Conservation (phyloP, 495 filamentous ascomycete genomes). For the Cryomyces minteri region DNA sequence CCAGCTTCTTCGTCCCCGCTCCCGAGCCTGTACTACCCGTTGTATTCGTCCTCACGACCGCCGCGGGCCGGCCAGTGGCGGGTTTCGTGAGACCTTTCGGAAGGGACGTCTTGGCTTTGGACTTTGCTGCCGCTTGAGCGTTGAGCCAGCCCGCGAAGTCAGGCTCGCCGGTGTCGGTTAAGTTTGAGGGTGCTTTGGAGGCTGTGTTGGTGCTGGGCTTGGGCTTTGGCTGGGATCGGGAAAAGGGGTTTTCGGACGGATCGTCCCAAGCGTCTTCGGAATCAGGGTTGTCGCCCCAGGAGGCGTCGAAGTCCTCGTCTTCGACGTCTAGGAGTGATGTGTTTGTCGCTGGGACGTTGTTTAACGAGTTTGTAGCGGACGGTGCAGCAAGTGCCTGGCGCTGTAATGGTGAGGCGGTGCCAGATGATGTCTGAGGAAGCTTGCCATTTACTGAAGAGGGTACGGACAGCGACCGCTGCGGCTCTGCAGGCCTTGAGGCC, state of each 20-base stretch:
- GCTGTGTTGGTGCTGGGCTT: constrained; percentile 13
- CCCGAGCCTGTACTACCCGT: constrained; percentile 13
- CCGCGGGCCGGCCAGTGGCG: constrained; percentile 7
- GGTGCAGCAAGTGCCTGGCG: constrained; percentile 1
- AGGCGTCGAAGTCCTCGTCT: constrained; percentile 33
- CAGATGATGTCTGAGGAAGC: not conserved
- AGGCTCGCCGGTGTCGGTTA: constrained; percentile 52
- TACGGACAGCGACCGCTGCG: constrained; percentile 4
- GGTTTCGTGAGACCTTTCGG: constrained; percentile 60
- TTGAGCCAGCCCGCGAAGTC: constrained; percentile 91
- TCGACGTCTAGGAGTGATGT: constrained; percentile 22
- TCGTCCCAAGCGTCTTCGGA: constrained; percentile 23
- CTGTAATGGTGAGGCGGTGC: not conserved
- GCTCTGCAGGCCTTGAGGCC: constrained; percentile 8
- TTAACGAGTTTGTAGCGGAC: not conserved
- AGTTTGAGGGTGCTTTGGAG: constrained; percentile 26
- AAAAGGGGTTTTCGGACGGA: constrained; percentile 5
- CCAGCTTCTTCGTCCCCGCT: constrained; percentile 23
- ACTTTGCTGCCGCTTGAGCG: constrained; percentile 60
- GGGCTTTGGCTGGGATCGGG: constrained; percentile 6
- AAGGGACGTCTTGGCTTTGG: constrained; percentile 35
- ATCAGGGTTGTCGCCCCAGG: constrained; percentile 24
- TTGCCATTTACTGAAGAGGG: constrained; percentile 3
- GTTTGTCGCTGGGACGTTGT: not conserved
- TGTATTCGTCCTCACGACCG: constrained; percentile 15